Evolutionary conservation across 805 yeast genomes (phyloP), one percentile per base, ranked within the genome.

Genomic region (Ogataea saltuana): DNA sequence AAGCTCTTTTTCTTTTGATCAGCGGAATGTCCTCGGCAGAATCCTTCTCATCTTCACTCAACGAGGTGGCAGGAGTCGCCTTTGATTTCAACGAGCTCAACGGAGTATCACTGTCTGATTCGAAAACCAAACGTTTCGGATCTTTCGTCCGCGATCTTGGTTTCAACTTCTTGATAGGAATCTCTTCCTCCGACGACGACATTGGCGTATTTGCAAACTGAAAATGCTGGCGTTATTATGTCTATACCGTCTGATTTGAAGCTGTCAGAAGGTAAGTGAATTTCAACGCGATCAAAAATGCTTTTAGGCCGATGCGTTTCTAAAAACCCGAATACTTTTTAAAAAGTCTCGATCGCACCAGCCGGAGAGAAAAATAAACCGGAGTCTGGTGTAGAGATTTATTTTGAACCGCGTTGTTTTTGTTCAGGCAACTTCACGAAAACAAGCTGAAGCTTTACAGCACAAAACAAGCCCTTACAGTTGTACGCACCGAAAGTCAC

Each of bases 131-230:
- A 11, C 41, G 26, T 15, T 33, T 36, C n/a, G 31, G 22, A 19
- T 13, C 21, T 10, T 33, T 41, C 6, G 25, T 10, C n/a, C 39
- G 22, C 32, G 42, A 30, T 8, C 39, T 45, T 13, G 46, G 32
- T 25, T 39, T 42, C 25, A 46, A 16, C 4, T 45, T 35, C 13
- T 23, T 30, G 29, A 49, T 40, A 10, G 55, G 53, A 10, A 28
- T 20, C 31, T 52, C 53, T 21, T 52, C 56, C n/a, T 49, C 56
- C 17, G 54, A 49, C 19, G 56, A 52, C 16, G 53, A 49, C 53
- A 49, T 49, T 27, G 8, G 11, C 9, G 20, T 15, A n/a, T 3
- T 12, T 16, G 15, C 17, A 20, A 19, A 33, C n/a, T n/a, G n/a
- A n/a, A n/a, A n/a, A n/a, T n/a, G n/a, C n/a, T n/a, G n/a, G n/a